These are phyloP conservation scores for Cystobasidium pallidum DNA, from an alignment of 1,284 basidiomycete genomes.

Conservation along the genomic window DNA sequence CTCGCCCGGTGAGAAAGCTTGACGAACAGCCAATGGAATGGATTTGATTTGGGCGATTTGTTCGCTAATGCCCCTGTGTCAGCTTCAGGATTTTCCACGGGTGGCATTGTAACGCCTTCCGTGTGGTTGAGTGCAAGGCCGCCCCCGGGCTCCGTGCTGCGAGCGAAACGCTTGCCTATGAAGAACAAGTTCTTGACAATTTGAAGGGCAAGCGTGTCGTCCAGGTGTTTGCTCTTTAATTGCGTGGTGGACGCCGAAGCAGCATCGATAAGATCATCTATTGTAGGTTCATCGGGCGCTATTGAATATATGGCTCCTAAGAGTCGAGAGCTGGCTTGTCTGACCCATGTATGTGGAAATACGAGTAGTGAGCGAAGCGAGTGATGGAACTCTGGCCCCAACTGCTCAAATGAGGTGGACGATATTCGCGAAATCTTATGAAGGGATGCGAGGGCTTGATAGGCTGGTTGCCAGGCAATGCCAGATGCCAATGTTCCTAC, in stretches of 20 bases:
- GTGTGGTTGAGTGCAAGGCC: constrained; percentile 44
- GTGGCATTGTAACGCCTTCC: constrained; percentile 45
- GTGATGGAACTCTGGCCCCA: constrained; percentile 58
- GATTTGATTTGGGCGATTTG: constrained; percentile 58
- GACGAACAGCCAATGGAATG: constrained; percentile 89
- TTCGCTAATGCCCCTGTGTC: constrained; percentile 45
- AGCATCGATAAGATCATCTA: constrained; percentile 65
- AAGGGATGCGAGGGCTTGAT: constrained; percentile 73
- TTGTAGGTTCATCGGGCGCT: constrained; percentile 56
- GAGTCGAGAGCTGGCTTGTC: constrained; percentile 76
- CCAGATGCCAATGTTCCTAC: constrained; percentile 45
- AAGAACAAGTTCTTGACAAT: constrained; percentile 94
- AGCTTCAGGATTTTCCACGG: constrained; percentile 55
- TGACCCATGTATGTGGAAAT: constrained; percentile 94
- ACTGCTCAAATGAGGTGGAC: constrained; percentile 46
- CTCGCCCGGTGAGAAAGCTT: constrained; percentile 84
- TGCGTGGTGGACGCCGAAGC: constrained; percentile 78
- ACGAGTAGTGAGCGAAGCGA: constrained; percentile 70
- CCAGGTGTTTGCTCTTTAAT: constrained; percentile 78
- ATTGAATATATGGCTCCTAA: constrained; percentile 71
- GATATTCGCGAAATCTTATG: constrained; percentile 64
- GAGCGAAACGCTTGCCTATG: constrained; percentile 77
- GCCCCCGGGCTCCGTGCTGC: constrained; percentile 41
- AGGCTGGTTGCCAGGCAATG: constrained; percentile 79
- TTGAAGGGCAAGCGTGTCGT: constrained; percentile 76